Base-by-base conservation (phyloP, 768 basidiomycete genomes). In the Strobilomyces confusus region DNA sequence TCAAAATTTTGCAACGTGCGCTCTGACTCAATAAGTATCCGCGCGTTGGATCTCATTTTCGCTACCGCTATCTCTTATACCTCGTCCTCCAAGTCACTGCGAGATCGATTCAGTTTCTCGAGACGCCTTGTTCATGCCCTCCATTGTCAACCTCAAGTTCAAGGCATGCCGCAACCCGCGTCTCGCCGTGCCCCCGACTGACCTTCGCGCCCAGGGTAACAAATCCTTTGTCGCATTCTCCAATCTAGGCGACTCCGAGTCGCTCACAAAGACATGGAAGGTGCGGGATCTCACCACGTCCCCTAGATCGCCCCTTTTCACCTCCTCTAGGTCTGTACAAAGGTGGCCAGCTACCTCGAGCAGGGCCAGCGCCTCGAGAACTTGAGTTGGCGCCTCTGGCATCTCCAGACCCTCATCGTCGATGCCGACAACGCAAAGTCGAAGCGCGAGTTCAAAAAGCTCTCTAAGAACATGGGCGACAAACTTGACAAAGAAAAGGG, bases 151-250 rank as follows among this genome's bases (percentile, higher is more conserved):
- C 71, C 83, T 87, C 80, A 88, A 88, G 82, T 88, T 87, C 82
- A 88, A 88, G 77, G 88, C 80, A 46, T 38, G 34, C 36, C 13
- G 17, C 38, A 12, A 15, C 5, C 5, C 19, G 19, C 38, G 22
- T 22, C 54, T 15, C 42, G 14, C 47, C 34, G 2, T 9, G 19
- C 5, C n/a, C 55, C 33, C 32, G 42, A 59, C 51, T 58, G 51
- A 54, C 42, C 42, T n/a, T 49, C 38, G 53, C 56, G 52, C 56
- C 51, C 66, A 79, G 91, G 90, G 91, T 73, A 93, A 93, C 83
- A 93, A 92, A 78, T 92, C 91, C 69, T 93, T 93, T 70, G 88
- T 92, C 71, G 89, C 91, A 56, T 93, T 93, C 75, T 88, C 87
- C 70, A 90, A 92, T 75, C 81, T 93, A 73, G 75, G 80, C 74